phyloP scores from a whole-genome alignment of 2,329 filamentous ascomycete species.

The Cladosporium sp. region DNA sequence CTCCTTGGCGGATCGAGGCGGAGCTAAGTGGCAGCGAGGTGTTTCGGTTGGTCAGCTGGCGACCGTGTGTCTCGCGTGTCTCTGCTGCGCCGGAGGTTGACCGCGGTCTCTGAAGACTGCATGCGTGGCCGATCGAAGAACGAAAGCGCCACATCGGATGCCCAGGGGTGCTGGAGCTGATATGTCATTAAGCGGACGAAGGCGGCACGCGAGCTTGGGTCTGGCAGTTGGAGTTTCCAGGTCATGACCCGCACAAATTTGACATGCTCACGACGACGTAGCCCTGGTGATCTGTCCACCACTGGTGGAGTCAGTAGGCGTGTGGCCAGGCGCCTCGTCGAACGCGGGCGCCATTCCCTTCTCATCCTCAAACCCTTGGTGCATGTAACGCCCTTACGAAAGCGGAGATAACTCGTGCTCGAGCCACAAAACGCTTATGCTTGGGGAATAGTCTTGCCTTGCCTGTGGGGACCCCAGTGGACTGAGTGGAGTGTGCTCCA shows the following conservation, averaged over 20 bases:
- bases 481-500: slow-evolving; percentile 17
- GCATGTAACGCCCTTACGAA: slow-evolving; percentile 19
- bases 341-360: slow-evolving; percentile 19
- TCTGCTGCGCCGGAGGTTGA: slow-evolving; percentile 17
- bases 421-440: slow-evolving; percentile 20
- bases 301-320: slow-evolving; percentile 18
- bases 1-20: slow-evolving; percentile 5
- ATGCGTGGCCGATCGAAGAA: slow-evolving; percentile 7
- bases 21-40: slow-evolving; percentile 6
- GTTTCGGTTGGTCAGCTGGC: slow-evolving; percentile 16
- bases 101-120: slow-evolving; percentile 17
- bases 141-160: neutral
- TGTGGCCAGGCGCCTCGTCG: slow-evolving; percentile 21
- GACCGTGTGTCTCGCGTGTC: slow-evolving; percentile 10
- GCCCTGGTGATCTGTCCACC: neutral
- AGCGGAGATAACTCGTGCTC: slow-evolving; percentile 23
- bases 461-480: slow-evolving; percentile 21
- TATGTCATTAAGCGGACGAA: slow-evolving; percentile 16
- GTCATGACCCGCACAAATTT: slow-evolving; percentile 15
- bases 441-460: slow-evolving; percentile 18
- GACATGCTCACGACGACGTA: slow-evolving; percentile 1
- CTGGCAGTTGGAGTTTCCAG: slow-evolving; percentile 2
- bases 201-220: slow-evolving; percentile 15
- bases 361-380: slow-evolving; percentile 20
- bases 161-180: neutral